A percentile compares a stretch with the other conserved stretches of the same genome.
Evolutionary conservation across 2,329 filamentous ascomycete genomes (phyloP).

Genomic region (Tolypocladium ovalisporum): DNA sequence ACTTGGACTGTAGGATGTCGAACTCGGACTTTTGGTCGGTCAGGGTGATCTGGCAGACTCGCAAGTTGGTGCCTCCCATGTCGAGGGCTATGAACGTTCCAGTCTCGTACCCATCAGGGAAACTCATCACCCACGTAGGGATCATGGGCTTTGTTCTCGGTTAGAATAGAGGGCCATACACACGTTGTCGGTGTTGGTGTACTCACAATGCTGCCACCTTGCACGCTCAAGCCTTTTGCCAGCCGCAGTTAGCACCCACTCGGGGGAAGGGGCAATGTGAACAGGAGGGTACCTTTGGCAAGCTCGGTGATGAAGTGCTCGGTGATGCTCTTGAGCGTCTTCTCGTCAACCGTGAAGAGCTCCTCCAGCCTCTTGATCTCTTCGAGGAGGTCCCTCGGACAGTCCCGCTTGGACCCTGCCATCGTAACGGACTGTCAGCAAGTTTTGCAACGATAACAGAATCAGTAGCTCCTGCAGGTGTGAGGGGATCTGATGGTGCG

Average conservation of each 20-base stretch:
- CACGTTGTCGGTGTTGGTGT: neutral
- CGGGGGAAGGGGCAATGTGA: neutral
- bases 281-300: slow-evolving; percentile 52
- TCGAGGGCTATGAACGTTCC: slow-evolving; percentile 85
- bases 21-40: slow-evolving; percentile 83
- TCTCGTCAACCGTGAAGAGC: slow-evolving; percentile 64
- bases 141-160: slow-evolving; percentile 74
- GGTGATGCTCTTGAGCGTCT: slow-evolving; percentile 82
- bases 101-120: slow-evolving; percentile 76
- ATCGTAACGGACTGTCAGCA: slow-evolving; percentile 9
- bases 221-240: slow-evolving; percentile 59
- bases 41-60: slow-evolving; percentile 86
- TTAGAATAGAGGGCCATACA: slow-evolving; percentile 8
- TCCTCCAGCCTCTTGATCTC: slow-evolving; percentile 81
- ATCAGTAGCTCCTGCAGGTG: neutral
- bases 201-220: slow-evolving; percentile 87
- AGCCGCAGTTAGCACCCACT: neutral
- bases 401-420: slow-evolving; percentile 78
- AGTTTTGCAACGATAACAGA: neutral
- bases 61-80: slow-evolving; percentile 92
- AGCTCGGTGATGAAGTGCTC: slow-evolving; percentile 84
- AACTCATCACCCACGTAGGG: slow-evolving; percentile 88
- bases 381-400: slow-evolving; percentile 69
- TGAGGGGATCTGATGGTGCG: neutral
- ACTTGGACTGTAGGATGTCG: slow-evolving; percentile 93